Conservation (phyloP, 2,329 filamentous ascomycete genomes). For the Trichoderma sp. region DNA sequence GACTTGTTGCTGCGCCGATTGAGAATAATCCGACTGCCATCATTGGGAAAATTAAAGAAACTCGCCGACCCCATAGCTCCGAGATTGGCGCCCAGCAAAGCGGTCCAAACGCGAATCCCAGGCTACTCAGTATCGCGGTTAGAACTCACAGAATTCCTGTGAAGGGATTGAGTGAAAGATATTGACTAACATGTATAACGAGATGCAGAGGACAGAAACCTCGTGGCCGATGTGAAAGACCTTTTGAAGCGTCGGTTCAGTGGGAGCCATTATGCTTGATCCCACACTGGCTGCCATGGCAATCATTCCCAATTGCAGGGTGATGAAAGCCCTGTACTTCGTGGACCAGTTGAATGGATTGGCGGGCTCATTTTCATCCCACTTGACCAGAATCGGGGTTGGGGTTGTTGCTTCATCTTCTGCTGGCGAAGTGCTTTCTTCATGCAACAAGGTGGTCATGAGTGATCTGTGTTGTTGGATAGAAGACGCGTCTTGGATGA, state of each 20-base stretch:
- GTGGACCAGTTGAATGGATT: background rate
- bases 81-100: conserved; percentile 55
- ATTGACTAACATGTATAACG: background rate
- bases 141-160: background rate
- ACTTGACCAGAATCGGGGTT: background rate
- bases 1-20: conserved; percentile 56
- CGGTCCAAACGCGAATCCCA: conserved; percentile 58
- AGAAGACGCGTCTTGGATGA: background rate
- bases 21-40: conserved; percentile 58
- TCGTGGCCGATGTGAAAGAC: background rate
- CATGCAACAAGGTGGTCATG: background rate
- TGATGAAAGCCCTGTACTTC: background rate
- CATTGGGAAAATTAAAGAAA: conserved; percentile 39
- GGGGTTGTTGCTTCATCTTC: background rate
- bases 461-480: background rate
- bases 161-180: background rate
- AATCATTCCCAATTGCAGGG: background rate
- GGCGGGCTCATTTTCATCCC: conserved; percentile 1
- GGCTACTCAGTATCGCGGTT: background rate
- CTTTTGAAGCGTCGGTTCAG: background rate
- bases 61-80: conserved; percentile 56
- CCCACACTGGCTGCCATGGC: conserved; percentile 1
- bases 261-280: background rate
- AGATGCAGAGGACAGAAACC: background rate
- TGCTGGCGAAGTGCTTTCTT: background rate